Evolutionary conservation across 331 rosid genomes (phyloP), one percentile per base, ranked within the genome.

Genomic region (Malus hybrid): DNA sequence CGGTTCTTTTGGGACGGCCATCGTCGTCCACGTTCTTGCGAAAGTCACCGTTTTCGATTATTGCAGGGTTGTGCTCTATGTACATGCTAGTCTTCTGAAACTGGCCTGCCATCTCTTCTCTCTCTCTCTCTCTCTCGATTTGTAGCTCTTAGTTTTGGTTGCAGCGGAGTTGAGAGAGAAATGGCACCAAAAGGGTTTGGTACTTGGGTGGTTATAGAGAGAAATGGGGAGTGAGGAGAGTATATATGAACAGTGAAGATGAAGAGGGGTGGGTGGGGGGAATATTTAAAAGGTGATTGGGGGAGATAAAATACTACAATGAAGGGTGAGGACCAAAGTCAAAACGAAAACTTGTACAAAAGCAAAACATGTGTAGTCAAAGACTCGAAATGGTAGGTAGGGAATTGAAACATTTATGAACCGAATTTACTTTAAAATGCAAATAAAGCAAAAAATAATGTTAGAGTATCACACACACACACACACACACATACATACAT

Each of bases 21-120:
- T 95, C 99, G 3, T 92, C 99, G 33, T 95, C 99, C 32, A 89
- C 80, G 87, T 88, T 84, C 69, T 90, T 90, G 54, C 71, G 76
- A 18, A 81, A 46, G 20, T 71, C 79, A 12, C 82, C 90, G 27
- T 77, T 84, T 16, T 77, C 83, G 22, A 80, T 73, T 10, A 29
- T 70, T 70, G 78, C 85, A 4, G 93, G 84, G 76, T 80, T 75
- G 31, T 80, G 90, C 76, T 92, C 96, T 22, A 90, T 67, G 83
- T 76, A 85, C 88, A 90, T 87, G 90, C 73, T 81, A 68, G 81
- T 87, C 85, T 83, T 92, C 77, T 90, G 88, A 71, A 84, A 83
- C 85, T 86, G 87, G n/a, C 56, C 63, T 0, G 75, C 73, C 97
- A 89, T 91, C 4, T 71, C 34, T 34, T 36, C 44, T 36, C 44